phyloP scores from a whole-genome alignment of 495 filamentous ascomycete species.

The Aspergillus sclerotiicarbonarius region DNA sequence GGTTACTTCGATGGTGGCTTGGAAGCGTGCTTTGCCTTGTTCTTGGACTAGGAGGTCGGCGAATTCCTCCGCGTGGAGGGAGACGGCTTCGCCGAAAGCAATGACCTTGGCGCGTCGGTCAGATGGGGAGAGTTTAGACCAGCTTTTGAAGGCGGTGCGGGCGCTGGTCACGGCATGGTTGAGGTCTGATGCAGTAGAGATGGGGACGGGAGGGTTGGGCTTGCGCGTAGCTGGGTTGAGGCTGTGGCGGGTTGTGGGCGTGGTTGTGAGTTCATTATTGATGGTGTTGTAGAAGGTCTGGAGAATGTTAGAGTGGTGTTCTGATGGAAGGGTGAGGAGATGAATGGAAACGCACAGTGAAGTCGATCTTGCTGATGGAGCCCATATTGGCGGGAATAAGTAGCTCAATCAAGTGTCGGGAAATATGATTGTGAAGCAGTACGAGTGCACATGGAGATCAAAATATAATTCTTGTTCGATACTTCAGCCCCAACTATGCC shows the following conservation, averaged over 20 bases:
- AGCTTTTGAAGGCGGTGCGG: slow-evolving; percentile 5
- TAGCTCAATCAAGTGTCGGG: not conserved
- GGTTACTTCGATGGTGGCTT: slow-evolving; percentile 1
- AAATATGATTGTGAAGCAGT: not conserved
- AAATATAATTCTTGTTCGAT: not conserved
- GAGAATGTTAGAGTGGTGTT: not conserved
- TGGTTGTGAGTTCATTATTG: slow-evolving; percentile 3
- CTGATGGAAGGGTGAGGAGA: not conserved
- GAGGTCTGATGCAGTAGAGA: slow-evolving; percentile 1
- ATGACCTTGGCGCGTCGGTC: not conserved
- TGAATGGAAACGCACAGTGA: not conserved
- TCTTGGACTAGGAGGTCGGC: slow-evolving; percentile 8
- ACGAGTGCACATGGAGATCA: not conserved
- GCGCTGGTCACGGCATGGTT: not conserved
- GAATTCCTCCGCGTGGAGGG: not conserved
- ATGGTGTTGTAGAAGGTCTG: slow-evolving; percentile 1
- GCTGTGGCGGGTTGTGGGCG: slow-evolving; percentile 1
- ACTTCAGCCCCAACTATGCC: not conserved
- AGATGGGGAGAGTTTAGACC: not conserved
- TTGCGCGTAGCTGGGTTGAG: slow-evolving; percentile 5
- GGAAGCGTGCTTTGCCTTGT: slow-evolving; percentile 1
- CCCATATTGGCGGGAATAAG: not conserved
- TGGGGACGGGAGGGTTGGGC: slow-evolving; percentile 2
- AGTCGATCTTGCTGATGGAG: not conserved
- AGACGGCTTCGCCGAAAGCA: not conserved